Conservation (phyloP, 2,329 filamentous ascomycete species). For the Beauveria sp. region DNA sequence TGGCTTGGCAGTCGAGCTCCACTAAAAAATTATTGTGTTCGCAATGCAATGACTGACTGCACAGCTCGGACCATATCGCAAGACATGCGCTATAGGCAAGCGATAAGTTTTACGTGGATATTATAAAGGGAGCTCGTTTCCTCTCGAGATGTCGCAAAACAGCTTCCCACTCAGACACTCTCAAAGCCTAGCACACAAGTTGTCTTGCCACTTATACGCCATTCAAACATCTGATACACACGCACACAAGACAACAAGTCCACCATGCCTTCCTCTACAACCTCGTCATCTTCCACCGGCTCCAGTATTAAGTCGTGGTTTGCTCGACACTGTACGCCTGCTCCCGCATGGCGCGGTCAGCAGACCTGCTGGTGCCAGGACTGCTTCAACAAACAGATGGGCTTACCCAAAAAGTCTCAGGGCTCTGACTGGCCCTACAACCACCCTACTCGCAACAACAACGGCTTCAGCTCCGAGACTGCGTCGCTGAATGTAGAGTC, state of each 20-base stretch:
- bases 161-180: neutral
- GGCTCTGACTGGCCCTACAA: constrained; percentile 6
- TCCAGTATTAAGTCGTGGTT: constrained; percentile 26
- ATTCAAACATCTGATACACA: neutral
- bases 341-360: constrained; percentile 27
- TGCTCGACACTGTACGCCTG: constrained; percentile 32
- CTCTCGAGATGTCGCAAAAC: neutral
- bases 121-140: constrained; percentile 1
- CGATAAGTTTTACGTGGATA: neutral
- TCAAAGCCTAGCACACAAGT: neutral
- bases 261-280: constrained; percentile 13
- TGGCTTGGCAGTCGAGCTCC: neutral
- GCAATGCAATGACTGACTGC: neutral
- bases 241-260: neutral
- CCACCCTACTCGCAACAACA: constrained; percentile 6
- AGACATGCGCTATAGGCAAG: neutral
- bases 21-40: neutral
- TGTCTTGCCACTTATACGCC: neutral
- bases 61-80: constrained; percentile 5
- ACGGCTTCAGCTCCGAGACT: constrained; percentile 7
- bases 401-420: neutral
- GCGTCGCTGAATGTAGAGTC: neutral
- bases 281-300: constrained; percentile 14
- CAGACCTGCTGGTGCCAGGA: constrained; percentile 29
- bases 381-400: constrained; percentile 19